A percentile compares a stretch with the other conserved stretches of the same genome.
phyloP scores from a whole-genome alignment of 208 protist genomes.

The Spongospora subterranea region DNA sequence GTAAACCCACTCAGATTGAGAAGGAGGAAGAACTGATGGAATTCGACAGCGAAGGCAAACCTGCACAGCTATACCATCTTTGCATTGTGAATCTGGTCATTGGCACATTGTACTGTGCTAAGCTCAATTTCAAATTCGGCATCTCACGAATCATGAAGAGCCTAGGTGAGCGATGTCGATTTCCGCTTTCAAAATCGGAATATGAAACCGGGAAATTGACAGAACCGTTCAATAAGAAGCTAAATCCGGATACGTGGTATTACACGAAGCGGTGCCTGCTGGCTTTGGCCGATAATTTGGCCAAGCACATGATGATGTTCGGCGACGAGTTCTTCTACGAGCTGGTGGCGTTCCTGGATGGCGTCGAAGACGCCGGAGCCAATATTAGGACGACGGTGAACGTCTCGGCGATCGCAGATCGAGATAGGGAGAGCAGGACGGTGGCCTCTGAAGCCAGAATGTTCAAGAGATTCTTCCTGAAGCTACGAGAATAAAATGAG shows the following conservation, averaged over 20 bases:
- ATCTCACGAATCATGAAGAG: constrained; percentile 70
- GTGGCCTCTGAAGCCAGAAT: constrained; percentile 87
- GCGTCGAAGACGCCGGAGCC: constrained; percentile 86
- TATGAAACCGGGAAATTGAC: neutral
- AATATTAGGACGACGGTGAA: constrained; percentile 80
- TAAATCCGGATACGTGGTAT: constrained; percentile 72
- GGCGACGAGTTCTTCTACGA: constrained; percentile 89
- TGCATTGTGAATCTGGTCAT: constrained; percentile 73
- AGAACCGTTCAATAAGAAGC: constrained; percentile 65
- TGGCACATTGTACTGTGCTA: constrained; percentile 72
- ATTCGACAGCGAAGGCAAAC: constrained; percentile 6
- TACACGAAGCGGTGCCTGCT: constrained; percentile 86
- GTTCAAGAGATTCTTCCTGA: constrained; percentile 60
- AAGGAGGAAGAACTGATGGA: constrained; percentile 64
- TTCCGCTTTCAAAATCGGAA: too few relatives aligned
- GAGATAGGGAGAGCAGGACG: constrained; percentile 79
- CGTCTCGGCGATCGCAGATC: constrained; percentile 84
- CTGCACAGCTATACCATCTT: constrained; percentile 64
- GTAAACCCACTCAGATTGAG: constrained; percentile 57
- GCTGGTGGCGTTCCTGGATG: constrained; percentile 90
- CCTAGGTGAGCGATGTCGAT: constrained; percentile 35
- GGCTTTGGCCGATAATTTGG: constrained; percentile 87
- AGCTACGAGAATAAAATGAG: constrained; percentile 46
- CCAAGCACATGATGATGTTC: constrained; percentile 94
- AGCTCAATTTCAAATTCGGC: constrained; percentile 71